A percentile compares a stretch with the other conserved stretches of the same genome.
Evolutionary conservation across 805 yeast genomes (phyloP).

Genomic region (Candida nanaspora): DNA sequence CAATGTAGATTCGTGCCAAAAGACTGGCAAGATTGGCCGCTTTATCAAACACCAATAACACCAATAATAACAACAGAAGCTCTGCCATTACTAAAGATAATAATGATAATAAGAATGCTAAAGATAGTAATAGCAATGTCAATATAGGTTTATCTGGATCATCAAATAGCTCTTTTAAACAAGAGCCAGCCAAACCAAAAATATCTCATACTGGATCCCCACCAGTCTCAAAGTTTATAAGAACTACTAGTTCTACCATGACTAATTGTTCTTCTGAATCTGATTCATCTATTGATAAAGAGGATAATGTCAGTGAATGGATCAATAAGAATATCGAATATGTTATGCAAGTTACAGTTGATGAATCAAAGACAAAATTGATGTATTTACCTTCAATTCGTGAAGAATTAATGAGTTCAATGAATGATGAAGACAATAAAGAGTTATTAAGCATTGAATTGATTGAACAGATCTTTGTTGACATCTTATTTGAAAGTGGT

Average conservation of each 20-base stretch:
- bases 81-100: background rate
- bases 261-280: no score
- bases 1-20: conserved; percentile 28
- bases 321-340: conserved; percentile 28
- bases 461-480: conserved; percentile 48
- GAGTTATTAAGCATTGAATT: conserved; percentile 21
- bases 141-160: background rate
- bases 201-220: background rate
- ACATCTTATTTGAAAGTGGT: conserved; percentile 49
- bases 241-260: no score
- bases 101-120: background rate
- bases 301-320: conserved; percentile 41
- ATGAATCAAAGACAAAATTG: conserved; percentile 5
- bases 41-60: background rate
- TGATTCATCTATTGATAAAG: no score
- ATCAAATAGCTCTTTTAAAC: no score
- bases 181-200: background rate
- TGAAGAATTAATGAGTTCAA: conserved; percentile 11
- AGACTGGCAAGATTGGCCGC: conserved; percentile 42
- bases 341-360: conserved; percentile 29
- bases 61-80: background rate
- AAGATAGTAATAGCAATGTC: conserved; percentile 1
- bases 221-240: no score
- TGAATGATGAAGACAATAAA: conserved; percentile 3
- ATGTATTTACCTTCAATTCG: conserved; percentile 16